Evolutionary conservation across 345 rosid species (phyloP), one percentile per base, ranked within the genome.

Genomic region (Schrenkiella parvula): DNA sequence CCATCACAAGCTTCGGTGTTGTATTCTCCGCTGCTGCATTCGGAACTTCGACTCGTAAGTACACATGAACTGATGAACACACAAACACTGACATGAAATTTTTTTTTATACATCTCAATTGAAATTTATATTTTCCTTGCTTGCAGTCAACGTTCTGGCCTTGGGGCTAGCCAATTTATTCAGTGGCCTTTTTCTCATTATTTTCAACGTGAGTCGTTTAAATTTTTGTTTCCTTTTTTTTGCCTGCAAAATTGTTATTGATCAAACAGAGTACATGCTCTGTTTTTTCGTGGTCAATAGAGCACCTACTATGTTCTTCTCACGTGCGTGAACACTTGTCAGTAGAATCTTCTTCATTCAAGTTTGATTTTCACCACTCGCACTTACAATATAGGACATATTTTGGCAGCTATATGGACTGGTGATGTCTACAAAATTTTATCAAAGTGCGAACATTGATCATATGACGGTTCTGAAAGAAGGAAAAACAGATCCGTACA

Each of bases 1-100:
- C 86, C 43, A 88, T 89, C 65, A 79, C 97, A 74, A 87, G 97
- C 79, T 80, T 89, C 7, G 85, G 85, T 55, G 82, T 95, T 6
- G 88, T 95, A 55, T 82, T 91, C n/a, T 91, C 97, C 61, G 93
- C 97, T 26, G 97, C 88, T 1, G 95, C 85, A 56, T 81, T 87
- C n/a, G 87, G 90, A 71, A 82, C 90, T 17, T 38, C 81, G 35
- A 86, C 93, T 74, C 60, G 97, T 95, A 82, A 84, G 95, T 77
- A 55, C 26, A 37, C 8, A 26, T 25, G 15, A 42, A 44, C 23
- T 18, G 0, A 18, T 44, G 1, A 53, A 64, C 12, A 50, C 11
- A 13, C 28, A 37, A 43, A 32, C 14, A 42, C 29, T 26, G 2
- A 35, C 38, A 41, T 44, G 8, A 3, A 43, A 2, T 15, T 34